phyloP scores from a whole-genome alignment of 192 early-diverging fungal species.

The Phycomyces nitens region DNA sequence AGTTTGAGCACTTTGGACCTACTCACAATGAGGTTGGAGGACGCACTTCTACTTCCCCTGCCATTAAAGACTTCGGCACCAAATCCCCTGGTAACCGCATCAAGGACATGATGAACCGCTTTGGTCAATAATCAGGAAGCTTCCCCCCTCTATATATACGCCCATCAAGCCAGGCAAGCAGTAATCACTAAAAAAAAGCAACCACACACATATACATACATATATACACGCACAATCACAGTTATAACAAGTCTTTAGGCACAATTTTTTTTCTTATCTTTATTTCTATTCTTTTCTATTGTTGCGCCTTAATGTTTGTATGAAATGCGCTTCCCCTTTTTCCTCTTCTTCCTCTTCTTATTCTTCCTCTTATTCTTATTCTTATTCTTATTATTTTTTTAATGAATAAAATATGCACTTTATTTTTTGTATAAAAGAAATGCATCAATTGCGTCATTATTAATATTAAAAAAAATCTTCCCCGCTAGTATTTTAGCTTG shows the following conservation, averaged over 20 bases:
- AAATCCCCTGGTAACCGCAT: slow-evolving; percentile 15
- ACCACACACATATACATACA: no score
- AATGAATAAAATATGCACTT: no score
- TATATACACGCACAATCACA: no score
- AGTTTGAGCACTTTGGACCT: slow-evolving; percentile 12
- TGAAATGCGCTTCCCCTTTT: no score
- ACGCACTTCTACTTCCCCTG: background rate
- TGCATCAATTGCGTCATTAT: background rate
- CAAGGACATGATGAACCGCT: slow-evolving; percentile 15
- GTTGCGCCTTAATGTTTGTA: no score
- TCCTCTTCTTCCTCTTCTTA: no score
- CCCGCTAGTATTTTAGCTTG: background rate
- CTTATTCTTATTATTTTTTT: no score
- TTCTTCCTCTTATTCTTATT: no score
- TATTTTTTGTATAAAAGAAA: no score
- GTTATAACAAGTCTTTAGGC: background rate
- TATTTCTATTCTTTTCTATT: no score
- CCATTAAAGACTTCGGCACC: slow-evolving; percentile 9
- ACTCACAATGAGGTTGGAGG: background rate
- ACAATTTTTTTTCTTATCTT: background rate
- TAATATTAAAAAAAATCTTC: background rate
- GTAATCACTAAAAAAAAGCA: slow-evolving; percentile 1
- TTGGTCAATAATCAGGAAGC: background rate
- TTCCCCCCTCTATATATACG: background rate
- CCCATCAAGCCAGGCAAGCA: background rate